Evolutionary conservation across 495 filamentous ascomycete genomes (phyloP).

Genomic region (Aspergillus cristatus): DNA sequence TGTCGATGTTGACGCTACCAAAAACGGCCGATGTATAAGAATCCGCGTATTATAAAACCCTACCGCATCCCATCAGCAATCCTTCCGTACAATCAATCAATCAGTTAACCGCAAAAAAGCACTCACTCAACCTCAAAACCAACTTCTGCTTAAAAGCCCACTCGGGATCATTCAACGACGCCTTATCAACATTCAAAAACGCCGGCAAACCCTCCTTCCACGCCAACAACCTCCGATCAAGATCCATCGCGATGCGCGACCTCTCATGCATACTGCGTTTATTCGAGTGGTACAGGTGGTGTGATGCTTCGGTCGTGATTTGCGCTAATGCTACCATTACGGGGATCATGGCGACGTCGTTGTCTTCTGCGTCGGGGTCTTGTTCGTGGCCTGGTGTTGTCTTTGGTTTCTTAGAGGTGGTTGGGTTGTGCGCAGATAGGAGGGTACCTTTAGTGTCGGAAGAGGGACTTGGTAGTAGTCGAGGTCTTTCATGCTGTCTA

Average conservation of each 20-base stretch:
- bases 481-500: constrained; percentile 22
- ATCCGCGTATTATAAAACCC: constrained; percentile 22
- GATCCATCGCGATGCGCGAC: constrained; percentile 14
- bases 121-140: constrained; percentile 14
- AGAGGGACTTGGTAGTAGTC: constrained; percentile 17
- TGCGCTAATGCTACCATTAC: constrained; percentile 17
- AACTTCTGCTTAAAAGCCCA: constrained; percentile 23
- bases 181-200: constrained; percentile 11
- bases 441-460: constrained; percentile 11
- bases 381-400: neutral
- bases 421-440: neutral
- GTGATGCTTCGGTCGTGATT: constrained; percentile 21
- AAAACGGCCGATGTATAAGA: constrained; percentile 17
- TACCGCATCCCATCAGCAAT: neutral
- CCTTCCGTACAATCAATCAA: neutral
- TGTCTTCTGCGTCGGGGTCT: constrained; percentile 16
- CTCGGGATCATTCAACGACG: constrained; percentile 15
- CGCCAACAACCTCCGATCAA: constrained; percentile 9
- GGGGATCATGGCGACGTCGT: constrained; percentile 20
- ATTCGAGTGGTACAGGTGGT: constrained; percentile 18
- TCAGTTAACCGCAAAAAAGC: neutral
- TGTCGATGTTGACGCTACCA: constrained; percentile 10
- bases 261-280: constrained; percentile 11
- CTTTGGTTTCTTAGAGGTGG: neutral
- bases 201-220: constrained; percentile 15